Percentiles rank a stretch among this genome's conserved stretches.
Evolutionary conservation across 2,329 filamentous ascomycete species (phyloP).

Genomic region (Aspergillus sp.): DNA sequence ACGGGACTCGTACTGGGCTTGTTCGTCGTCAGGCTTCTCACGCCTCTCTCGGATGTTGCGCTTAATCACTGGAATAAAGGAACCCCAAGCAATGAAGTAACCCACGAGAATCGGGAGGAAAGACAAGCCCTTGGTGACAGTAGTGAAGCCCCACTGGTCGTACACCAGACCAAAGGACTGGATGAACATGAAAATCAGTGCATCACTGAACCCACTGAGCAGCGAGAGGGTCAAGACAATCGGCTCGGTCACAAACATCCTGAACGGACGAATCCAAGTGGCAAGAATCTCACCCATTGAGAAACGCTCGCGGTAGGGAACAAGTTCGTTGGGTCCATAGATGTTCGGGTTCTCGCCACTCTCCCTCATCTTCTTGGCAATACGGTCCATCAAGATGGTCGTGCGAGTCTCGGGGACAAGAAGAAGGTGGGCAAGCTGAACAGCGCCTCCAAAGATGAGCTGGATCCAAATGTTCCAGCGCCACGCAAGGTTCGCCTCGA

Average conservation of each 20-base stretch:
- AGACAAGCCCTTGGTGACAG: constrained; percentile 53
- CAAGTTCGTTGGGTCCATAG: constrained; percentile 73
- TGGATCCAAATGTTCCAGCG: constrained; percentile 84
- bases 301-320: constrained; percentile 63
- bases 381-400: constrained; percentile 76
- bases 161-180: constrained; percentile 66
- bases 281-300: constrained; percentile 60
- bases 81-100: constrained; percentile 63
- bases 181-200: constrained; percentile 70
- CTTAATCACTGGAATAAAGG: constrained; percentile 61
- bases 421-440: constrained; percentile 69
- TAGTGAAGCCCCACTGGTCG: constrained; percentile 61
- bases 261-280: constrained; percentile 65
- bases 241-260: constrained; percentile 68
- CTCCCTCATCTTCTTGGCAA: constrained; percentile 74
- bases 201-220: constrained; percentile 67
- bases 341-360: constrained; percentile 62
- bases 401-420: constrained; percentile 78
- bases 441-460: constrained; percentile 73
- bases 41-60: constrained; percentile 52
- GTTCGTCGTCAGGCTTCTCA: constrained; percentile 53
- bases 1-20: constrained; percentile 68
- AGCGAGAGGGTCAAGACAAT: constrained; percentile 66
- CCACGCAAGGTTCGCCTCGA: constrained; percentile 70
- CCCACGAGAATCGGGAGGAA: constrained; percentile 63